Evolutionary conservation across 257 asterid species (phyloP).

Genomic region (Solanum phureja): DNA sequence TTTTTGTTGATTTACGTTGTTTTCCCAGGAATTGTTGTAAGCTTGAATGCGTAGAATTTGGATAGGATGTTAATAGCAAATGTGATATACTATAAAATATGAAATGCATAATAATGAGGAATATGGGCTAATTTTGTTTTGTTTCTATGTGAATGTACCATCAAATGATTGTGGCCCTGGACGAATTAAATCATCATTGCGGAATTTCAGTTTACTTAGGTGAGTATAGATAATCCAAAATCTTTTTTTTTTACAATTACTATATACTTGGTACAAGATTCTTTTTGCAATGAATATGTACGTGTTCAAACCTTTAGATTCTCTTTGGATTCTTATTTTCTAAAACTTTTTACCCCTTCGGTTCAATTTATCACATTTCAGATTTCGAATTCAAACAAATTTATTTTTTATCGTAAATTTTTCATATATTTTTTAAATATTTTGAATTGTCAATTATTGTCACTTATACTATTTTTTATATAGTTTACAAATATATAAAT

Average conservation of each 20-base stretch:
- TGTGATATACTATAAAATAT: not conserved
- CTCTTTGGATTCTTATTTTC: no score
- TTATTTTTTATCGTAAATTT: no score
- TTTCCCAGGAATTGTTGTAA: not conserved
- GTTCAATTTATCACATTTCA: no score
- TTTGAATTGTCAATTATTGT: no score
- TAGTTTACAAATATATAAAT: no score
- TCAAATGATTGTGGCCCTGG: constrained; percentile 34
- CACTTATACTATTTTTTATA: no score
- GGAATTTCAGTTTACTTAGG: constrained; percentile 68
- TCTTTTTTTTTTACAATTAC: not conserved
- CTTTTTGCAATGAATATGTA: constrained; percentile 1
- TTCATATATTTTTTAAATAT: no score
- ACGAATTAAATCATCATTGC: constrained; percentile 23
- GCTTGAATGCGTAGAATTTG: not conserved
- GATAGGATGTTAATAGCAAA: not conserved
- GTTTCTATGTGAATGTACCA: constrained; percentile 27
- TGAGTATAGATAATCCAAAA: constrained; percentile 23
- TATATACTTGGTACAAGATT: not conserved
- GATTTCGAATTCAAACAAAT: no score
- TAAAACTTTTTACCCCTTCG: no score
- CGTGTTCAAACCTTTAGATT: not conserved
- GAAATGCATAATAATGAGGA: not conserved
- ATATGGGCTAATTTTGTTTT: constrained; percentile 18
- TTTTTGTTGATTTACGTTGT: not conserved